Percentiles rank a stretch among this genome's conserved stretches.
Evolutionary conservation across 257 asterid species (phyloP).

Genomic region (Thymus quinquecostatus): DNA sequence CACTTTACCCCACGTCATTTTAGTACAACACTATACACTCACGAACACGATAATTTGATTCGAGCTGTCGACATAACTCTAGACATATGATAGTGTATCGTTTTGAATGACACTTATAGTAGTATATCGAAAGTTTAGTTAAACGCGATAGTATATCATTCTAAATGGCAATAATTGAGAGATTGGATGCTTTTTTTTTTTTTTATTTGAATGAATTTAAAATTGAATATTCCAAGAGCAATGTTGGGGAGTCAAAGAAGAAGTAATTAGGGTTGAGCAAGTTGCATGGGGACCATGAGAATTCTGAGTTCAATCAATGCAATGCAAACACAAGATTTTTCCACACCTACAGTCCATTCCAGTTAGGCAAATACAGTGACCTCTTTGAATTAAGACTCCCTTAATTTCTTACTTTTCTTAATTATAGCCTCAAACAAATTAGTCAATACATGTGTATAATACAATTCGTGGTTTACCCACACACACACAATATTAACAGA

Average conservation of each 20-base stretch:
- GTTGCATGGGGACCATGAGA: slow-evolving; percentile 15
- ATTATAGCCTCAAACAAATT: background rate
- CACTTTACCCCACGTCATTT: too few species aligned
- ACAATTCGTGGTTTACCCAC: background rate
- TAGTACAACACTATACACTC: too few species aligned
- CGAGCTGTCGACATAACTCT: too few species aligned
- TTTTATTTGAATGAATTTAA: too few species aligned
- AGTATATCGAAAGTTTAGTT: too few species aligned
- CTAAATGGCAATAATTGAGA: background rate
- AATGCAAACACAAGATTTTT: background rate
- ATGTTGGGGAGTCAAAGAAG: background rate
- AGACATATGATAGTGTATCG: too few species aligned
- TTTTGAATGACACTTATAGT: background rate
- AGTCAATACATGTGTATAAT: background rate
- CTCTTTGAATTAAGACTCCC: background rate
- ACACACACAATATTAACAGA: background rate
- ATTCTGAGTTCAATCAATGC: background rate
- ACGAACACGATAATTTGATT: too few species aligned
- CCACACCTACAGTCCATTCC: background rate
- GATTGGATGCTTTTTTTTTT: too few species aligned
- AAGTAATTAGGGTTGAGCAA: background rate
- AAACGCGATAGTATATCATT: too few species aligned
- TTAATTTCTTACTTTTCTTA: background rate
- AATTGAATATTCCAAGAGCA: background rate
- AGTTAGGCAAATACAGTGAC: slow-evolving; percentile 16